Evolutionary conservation across 2,329 filamentous ascomycete species (phyloP).

Genomic region (Colletotrichum simmondsii): DNA sequence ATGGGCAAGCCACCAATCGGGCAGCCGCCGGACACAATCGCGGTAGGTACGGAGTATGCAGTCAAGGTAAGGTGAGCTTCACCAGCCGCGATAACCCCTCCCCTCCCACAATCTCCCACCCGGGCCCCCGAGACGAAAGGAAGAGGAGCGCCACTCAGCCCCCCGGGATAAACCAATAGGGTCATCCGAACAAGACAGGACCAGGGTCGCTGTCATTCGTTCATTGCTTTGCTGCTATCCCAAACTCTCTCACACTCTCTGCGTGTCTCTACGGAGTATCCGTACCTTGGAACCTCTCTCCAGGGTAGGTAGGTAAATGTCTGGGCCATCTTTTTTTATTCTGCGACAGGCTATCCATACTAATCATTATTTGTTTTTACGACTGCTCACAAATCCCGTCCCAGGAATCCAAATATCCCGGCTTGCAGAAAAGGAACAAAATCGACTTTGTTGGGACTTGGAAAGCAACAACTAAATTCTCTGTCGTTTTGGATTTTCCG

Average conservation of each 20-base stretch:
- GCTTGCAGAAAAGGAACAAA: background rate
- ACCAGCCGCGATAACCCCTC: conserved; percentile 11
- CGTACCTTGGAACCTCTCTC: background rate
- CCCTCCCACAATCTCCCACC: conserved; percentile 4
- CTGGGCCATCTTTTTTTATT: background rate
- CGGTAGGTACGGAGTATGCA: background rate
- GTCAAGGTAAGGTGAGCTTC: background rate
- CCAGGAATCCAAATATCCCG: background rate
- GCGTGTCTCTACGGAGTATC: background rate
- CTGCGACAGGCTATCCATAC: background rate
- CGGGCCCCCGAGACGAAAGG: conserved; percentile 15
- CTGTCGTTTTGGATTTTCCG: background rate
- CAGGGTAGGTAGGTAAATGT: background rate
- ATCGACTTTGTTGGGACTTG: background rate
- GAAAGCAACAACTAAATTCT: background rate
- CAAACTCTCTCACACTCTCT: conserved; percentile 1
- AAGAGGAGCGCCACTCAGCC: background rate
- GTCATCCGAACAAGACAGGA: background rate
- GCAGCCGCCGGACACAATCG: conserved; percentile 9
- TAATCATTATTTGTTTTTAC: background rate
- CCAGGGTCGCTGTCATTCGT: background rate
- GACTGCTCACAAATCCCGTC: conserved; percentile 18
- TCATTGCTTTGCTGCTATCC: conserved; percentile 1
- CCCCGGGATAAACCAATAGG: conserved; percentile 17
- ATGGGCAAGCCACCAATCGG: conserved; percentile 25